phyloP scores from a whole-genome alignment of 371 early-diverging fungal genomes.

The Nematocida ausubeli region DNA sequence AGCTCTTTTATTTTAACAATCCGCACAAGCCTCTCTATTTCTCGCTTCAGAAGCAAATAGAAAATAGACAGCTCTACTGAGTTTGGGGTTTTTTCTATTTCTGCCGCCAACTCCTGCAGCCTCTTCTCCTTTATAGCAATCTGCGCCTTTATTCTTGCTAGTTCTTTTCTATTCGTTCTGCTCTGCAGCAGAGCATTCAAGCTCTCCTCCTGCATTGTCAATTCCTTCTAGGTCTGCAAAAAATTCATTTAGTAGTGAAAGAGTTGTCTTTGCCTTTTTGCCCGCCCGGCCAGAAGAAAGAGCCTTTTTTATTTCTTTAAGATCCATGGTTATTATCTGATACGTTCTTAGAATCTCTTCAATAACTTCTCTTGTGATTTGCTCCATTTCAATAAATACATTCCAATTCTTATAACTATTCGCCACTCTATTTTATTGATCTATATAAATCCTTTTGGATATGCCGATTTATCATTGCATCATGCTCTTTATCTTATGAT shows the following conservation, averaged over 20 bases:
- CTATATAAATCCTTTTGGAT: not conserved
- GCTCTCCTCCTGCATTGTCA: slow-evolving; percentile 43
- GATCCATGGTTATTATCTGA: not conserved
- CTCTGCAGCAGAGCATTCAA: slow-evolving; percentile 16
- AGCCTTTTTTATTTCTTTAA: slow-evolving; percentile 23
- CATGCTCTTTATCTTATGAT: not conserved
- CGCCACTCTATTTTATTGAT: not conserved
- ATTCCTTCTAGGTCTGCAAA: slow-evolving; percentile 1
- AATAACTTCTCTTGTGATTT: slow-evolving; percentile 12
- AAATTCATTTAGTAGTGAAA: slow-evolving; percentile 35
- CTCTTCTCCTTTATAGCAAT: slow-evolving; percentile 24
- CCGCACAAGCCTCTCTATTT: slow-evolving; percentile 32
- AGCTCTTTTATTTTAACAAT: slow-evolving; percentile 14
- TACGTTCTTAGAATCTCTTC: slow-evolving; percentile 31
- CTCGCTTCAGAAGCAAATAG: slow-evolving; percentile 44
- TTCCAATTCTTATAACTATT: too few species aligned
- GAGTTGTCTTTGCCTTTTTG: slow-evolving; percentile 3
- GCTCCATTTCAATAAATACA: slow-evolving; percentile 33
- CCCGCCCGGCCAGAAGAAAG: not conserved
- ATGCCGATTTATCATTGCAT: not conserved
- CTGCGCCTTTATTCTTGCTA: not conserved
- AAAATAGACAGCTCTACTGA: slow-evolving; percentile 25
- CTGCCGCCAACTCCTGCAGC: not conserved
- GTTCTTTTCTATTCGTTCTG: slow-evolving; percentile 12
- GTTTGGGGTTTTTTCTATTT: slow-evolving; percentile 7